Conservation (phyloP, 2,329 filamentous ascomycete genomes). For the Calonectria hawksworthii region DNA sequence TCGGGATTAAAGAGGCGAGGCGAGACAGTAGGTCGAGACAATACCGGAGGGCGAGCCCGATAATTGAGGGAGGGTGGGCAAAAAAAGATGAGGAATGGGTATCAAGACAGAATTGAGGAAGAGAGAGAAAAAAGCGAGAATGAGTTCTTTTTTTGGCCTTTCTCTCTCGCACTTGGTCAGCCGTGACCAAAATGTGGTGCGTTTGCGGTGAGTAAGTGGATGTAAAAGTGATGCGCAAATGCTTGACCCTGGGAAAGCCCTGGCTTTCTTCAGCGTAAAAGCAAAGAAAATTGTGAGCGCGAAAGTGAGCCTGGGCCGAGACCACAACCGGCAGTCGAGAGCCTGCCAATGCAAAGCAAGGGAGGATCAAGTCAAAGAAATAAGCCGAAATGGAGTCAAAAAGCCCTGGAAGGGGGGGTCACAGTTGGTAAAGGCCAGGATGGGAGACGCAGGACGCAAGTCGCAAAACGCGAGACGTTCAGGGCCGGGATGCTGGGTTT, state of each 20-base stretch:
- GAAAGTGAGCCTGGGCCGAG: constrained; percentile 27
- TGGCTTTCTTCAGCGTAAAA: constrained; percentile 12
- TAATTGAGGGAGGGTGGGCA: constrained; percentile 18
- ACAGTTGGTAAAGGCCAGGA: not conserved
- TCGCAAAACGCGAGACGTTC: constrained; percentile 17
- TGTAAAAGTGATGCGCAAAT: constrained; percentile 6
- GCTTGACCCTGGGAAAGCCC: not conserved
- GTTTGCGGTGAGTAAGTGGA: constrained; percentile 6
- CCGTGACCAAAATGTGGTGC: constrained; percentile 1
- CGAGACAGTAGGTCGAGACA: constrained; percentile 2
- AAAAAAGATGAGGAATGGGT: constrained; percentile 11
- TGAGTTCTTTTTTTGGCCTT: not conserved
- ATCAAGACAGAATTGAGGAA: not conserved
- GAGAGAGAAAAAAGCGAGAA: constrained; percentile 6
- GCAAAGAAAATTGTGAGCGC: constrained; percentile 24
- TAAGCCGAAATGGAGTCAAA: constrained; percentile 21
- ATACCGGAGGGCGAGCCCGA: constrained; percentile 5
- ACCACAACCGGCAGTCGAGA: not conserved
- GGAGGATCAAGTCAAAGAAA: constrained; percentile 2
- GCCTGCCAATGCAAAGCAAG: constrained; percentile 3
- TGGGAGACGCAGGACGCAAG: not conserved
- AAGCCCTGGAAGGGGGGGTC: not conserved
- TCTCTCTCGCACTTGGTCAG: not conserved
- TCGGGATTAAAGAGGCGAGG: constrained; percentile 13
- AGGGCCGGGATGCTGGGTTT: constrained; percentile 15